phyloP scores from a whole-genome alignment of 441 rosid genomes.

The Cnidoscolus chayamansa region DNA sequence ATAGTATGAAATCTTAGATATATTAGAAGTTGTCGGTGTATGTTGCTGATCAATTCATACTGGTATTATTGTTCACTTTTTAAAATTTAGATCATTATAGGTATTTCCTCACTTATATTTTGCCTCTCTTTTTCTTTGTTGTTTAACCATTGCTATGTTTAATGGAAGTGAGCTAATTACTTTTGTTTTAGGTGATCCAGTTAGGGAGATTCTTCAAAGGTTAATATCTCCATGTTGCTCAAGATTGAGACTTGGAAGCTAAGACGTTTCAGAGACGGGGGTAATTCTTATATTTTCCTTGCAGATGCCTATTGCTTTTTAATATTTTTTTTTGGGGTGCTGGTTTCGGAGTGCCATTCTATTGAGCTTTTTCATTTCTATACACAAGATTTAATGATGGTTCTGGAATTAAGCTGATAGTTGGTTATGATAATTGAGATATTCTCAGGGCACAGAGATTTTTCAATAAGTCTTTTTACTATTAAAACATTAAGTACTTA shows the following conservation, averaged over 20 bases:
- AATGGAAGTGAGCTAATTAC: not conserved
- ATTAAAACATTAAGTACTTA: no score
- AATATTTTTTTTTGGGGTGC: not conserved
- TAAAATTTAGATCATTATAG: not conserved
- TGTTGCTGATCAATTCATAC: not conserved
- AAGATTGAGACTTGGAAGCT: not conserved
- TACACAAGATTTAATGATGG: not conserved
- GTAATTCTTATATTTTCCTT: constrained; percentile 4
- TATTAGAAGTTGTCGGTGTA: not conserved
- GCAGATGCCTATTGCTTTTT: not conserved
- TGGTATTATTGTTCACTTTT: not conserved
- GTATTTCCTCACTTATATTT: not conserved
- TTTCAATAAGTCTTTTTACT: no score
- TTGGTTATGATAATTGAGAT: not conserved
- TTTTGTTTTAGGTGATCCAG: not conserved
- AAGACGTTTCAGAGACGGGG: not conserved
- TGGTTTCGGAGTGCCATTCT: not conserved
- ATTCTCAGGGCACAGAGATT: not conserved
- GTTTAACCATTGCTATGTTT: not conserved
- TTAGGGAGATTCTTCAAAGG: not conserved
- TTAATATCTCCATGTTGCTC: not conserved
- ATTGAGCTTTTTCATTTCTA: not conserved
- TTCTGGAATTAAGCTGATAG: not conserved
- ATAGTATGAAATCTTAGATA: not conserved
- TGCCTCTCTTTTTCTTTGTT: not conserved